These are phyloP conservation scores for Pichia deserticola DNA, from an alignment of 805 yeast genomes.

Conservation along the genomic window DNA sequence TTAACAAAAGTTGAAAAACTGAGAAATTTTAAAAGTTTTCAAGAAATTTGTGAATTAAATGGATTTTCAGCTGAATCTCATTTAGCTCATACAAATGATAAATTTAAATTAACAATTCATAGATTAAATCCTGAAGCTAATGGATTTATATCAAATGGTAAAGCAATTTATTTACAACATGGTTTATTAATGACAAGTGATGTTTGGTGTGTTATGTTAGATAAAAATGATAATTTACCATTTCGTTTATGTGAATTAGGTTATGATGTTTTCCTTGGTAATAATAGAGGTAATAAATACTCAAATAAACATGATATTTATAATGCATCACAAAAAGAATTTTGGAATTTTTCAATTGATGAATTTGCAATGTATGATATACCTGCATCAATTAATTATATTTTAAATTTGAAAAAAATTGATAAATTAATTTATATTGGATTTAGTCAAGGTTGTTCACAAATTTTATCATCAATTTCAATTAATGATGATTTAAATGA, in stretches of 20 bases:
- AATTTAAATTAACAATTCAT: slow-evolving; percentile 69
- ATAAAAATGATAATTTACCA: slow-evolving; percentile 49
- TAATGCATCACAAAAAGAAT: slow-evolving; percentile 35
- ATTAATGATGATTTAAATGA: slow-evolving; percentile 59
- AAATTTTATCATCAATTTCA: slow-evolving; percentile 80
- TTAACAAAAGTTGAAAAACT: slow-evolving; percentile 27
- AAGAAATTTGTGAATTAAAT: slow-evolving; percentile 57
- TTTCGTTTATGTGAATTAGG: slow-evolving; percentile 72
- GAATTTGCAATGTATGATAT: slow-evolving; percentile 90
- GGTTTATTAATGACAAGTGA: slow-evolving; percentile 89
- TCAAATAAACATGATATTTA: slow-evolving; percentile 64
- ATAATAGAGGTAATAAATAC: slow-evolving; percentile 89
- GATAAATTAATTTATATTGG: slow-evolving; percentile 65
- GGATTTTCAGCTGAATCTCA: slow-evolving; percentile 72
- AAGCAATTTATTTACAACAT: slow-evolving; percentile 80
- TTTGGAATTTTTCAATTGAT: slow-evolving; percentile 92
- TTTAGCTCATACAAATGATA: slow-evolving; percentile 69
- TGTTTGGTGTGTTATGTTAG: slow-evolving; percentile 43
- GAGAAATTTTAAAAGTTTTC: slow-evolving; percentile 45
- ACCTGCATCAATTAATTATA: slow-evolving; percentile 75
- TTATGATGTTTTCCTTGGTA: slow-evolving; percentile 93
- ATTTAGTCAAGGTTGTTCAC: slow-evolving; percentile 94
- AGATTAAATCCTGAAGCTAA: slow-evolving; percentile 40
- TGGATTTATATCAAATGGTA: slow-evolving; percentile 29
- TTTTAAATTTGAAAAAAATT: slow-evolving; percentile 45